These are phyloP conservation scores for Cochlearia excelsa DNA, from an alignment of 345 rosid genomes.

Conservation along the genomic window DNA sequence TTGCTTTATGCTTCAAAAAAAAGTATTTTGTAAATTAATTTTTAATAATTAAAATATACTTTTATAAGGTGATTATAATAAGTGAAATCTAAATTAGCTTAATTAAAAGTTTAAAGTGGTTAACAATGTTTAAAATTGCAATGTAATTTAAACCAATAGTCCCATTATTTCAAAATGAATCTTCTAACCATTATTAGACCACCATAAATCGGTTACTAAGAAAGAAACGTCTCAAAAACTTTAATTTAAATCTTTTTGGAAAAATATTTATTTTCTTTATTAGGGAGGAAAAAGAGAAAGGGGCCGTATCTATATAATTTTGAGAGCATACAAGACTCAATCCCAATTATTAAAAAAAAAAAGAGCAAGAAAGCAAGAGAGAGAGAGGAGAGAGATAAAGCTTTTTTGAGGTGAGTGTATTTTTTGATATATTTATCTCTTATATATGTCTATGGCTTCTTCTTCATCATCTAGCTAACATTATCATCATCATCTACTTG, in stretches of 20 bases:
- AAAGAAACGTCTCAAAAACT: not conserved
- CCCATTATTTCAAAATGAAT: not conserved
- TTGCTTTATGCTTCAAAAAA: too few species aligned
- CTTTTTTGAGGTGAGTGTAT: constrained; percentile 26
- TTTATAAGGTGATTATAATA: too few species aligned
- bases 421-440: constrained; percentile 14
- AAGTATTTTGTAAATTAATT: too few species aligned
- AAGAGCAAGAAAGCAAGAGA: constrained; percentile 25
- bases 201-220: not conserved
- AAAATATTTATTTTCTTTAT: not conserved
- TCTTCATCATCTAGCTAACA: constrained; percentile 27
- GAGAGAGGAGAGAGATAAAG: constrained; percentile 28
- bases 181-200: not conserved
- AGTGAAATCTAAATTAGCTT: not conserved
- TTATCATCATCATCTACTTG: constrained; percentile 34
- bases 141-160: not conserved
- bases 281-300: not conserved
- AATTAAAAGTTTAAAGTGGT: not conserved
- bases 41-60: too few species aligned
- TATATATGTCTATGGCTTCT: constrained; percentile 7
- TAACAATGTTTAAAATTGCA: not conserved
- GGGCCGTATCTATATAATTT: constrained; percentile 18
- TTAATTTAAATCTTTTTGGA: not conserved
- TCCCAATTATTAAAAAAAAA: constrained; percentile 31
- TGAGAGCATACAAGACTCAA: constrained; percentile 13